Conservation (phyloP, 2,329 filamentous ascomycete genomes). For the Didymella lethalis region DNA sequence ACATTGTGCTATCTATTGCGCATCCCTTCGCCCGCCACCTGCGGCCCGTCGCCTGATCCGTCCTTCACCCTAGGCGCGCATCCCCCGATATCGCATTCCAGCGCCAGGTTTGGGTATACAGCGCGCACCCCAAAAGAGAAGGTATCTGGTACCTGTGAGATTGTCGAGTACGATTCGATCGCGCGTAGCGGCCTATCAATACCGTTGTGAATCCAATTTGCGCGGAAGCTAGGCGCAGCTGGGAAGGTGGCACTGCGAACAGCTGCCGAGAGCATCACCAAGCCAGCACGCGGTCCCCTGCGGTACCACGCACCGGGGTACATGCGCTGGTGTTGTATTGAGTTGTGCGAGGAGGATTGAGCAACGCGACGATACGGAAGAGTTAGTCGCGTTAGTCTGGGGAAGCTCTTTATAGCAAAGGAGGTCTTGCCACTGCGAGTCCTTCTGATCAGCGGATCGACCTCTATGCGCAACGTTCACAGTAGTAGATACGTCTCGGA, state of each 20-base stretch:
- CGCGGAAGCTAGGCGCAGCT: constrained; percentile 33
- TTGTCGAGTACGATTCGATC: constrained; percentile 28
- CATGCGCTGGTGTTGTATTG: constrained; percentile 19
- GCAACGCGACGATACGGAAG: constrained; percentile 8
- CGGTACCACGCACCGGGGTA: constrained; percentile 17
- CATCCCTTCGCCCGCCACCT: constrained; percentile 5
- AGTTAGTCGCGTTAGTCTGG: constrained; percentile 13
- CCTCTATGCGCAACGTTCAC: constrained; percentile 9
- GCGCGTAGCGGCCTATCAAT: constrained; percentile 29
- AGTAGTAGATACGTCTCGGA: constrained; percentile 8
- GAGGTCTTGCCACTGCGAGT: constrained; percentile 3
- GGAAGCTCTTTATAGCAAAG: constrained; percentile 13
- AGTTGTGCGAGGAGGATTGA: constrained; percentile 13
- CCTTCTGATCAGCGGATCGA: constrained; percentile 12
- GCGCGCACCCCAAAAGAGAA: constrained; percentile 21
- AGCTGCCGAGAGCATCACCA: constrained; percentile 28
- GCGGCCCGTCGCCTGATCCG: constrained; percentile 8
- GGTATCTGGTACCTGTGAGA: constrained; percentile 18
- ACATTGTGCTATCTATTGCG: constrained; percentile 19
- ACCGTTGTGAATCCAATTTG: constrained; percentile 21
- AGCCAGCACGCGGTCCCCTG: constrained; percentile 20
- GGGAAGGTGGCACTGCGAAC: constrained; percentile 42
- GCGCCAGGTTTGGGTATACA: constrained; percentile 7
- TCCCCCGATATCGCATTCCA: constrained; percentile 31
- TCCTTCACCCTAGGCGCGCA: constrained; percentile 1